phyloP scores from a whole-genome alignment of 805 yeast species.

The Sugiyamaella qingdaonensis region DNA sequence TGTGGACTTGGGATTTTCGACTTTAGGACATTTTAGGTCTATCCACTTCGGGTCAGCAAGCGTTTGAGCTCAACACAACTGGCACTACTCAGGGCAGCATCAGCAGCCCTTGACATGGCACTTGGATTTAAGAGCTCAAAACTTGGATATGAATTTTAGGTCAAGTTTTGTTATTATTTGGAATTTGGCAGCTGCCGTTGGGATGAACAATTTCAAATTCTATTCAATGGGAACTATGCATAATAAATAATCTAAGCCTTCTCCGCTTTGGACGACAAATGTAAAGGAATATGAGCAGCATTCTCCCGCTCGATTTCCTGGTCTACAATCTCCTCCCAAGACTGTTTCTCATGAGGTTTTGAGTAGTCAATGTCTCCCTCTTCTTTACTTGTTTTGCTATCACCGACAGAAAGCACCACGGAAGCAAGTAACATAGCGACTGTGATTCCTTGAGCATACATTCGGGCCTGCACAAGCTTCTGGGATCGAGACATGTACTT shows the following conservation, averaged over 20 bases:
- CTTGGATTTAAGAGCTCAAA: too few species aligned
- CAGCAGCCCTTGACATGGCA: too few species aligned
- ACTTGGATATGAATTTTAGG: too few species aligned
- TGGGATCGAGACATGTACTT: slow-evolving; percentile 70
- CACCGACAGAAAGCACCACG: slow-evolving; percentile 48
- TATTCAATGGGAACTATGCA: not conserved
- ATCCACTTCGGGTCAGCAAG: too few species aligned
- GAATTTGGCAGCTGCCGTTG: too few species aligned
- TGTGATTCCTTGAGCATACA: slow-evolving; percentile 83
- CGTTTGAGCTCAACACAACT: too few species aligned
- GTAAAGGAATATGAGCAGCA: slow-evolving; percentile 18
- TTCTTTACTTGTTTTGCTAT: slow-evolving; percentile 30
- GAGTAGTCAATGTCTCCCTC: slow-evolving; percentile 3
- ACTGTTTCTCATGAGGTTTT: slow-evolving; percentile 19
- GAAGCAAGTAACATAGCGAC: slow-evolving; percentile 67
- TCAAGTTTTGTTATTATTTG: too few species aligned
- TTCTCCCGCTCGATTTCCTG: slow-evolving; percentile 39
- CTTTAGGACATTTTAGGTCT: too few species aligned
- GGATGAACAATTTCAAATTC: not conserved
- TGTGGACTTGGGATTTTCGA: not conserved
- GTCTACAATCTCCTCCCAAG: slow-evolving; percentile 48
- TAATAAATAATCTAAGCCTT: slow-evolving; percentile 5
- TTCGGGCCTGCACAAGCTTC: slow-evolving; percentile 82
- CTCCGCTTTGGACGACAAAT: slow-evolving; percentile 3
- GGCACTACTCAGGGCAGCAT: too few species aligned